Evolutionary conservation across 306 rosid species (phyloP), one percentile per base, ranked within the genome.

Genomic region (Cucurbita argyrosperma): DNA sequence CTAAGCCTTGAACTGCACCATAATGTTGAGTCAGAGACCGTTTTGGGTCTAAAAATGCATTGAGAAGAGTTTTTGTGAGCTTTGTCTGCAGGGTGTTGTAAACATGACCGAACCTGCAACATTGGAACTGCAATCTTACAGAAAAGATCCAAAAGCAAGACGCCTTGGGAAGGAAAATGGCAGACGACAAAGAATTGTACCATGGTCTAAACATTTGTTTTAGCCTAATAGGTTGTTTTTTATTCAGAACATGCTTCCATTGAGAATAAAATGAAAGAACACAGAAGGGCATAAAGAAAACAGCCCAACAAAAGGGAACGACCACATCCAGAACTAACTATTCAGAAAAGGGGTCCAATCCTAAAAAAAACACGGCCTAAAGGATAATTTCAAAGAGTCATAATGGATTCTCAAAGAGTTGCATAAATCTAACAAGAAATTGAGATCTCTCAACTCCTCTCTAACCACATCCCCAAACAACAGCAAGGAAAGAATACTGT

Each of bases 1-100:
- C 83, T 82, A 90, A 83, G 59, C 96, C 96, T 87, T 90, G 90
- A 82, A 90, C 88, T 75, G 97, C 96, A 72, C 98, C 98, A 80
- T 90, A 94, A 79, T 90, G 97, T 82, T 90, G 97, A 79, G 98
- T 77, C 56, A 89, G 78, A 62, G 93, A 62, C 83, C 88, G 91
- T 71, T 86, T 78, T 70, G 98, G 95, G 82, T 94, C 98, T 81
- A 94, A 84, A 85, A 94, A 94, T 66, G 96, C 72, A 75, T 90
- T 96, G 45, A 90, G 88, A 79, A 90, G 85, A 42, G 98, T 90
- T 81, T 84, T 89, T 8, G 91, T 90, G 82, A 94, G 79, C 62
- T 96, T 96, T 45, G 97, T 83, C 82, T 84, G 97, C 84, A 94
- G 96, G 77, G 88, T 88, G 79, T 88, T 86, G 87, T 91, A 94